A percentile compares a stretch with the other conserved stretches of the same genome.
phyloP scores from a whole-genome alignment of 169 alveolate genomes.

The Theileria parva region DNA sequence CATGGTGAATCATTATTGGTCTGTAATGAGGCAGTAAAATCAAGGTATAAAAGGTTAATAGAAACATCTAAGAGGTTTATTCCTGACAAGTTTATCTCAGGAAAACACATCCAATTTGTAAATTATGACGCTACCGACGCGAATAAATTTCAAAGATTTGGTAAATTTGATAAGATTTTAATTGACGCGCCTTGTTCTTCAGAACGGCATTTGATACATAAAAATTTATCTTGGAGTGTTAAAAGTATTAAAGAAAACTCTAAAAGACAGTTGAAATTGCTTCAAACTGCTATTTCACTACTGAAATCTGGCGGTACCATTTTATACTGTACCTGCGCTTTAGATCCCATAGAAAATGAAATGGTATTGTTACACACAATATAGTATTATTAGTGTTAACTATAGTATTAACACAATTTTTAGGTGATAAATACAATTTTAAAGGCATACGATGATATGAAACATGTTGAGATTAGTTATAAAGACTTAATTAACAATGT shows the following conservation, averaged over 20 bases:
- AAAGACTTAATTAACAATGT: neutral
- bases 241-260: slow-evolving; percentile 70
- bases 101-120: slow-evolving; percentile 56
- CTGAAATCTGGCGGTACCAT: slow-evolving; percentile 71
- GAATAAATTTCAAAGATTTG: slow-evolving; percentile 59
- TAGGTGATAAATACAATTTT: slow-evolving; percentile 35
- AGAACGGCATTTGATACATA: slow-evolving; percentile 66
- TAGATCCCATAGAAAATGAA: slow-evolving; percentile 76
- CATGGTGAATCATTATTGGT: slow-evolving; percentile 50
- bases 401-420: neutral
- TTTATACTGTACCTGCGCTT: slow-evolving; percentile 77
- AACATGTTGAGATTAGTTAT: neutral
- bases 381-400: neutral
- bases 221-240: slow-evolving; percentile 63
- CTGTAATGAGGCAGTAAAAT: slow-evolving; percentile 66
- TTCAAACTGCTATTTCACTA: slow-evolving; percentile 58
- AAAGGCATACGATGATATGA: neutral
- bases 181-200: slow-evolving; percentile 81
- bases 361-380: slow-evolving; percentile 20
- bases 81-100: slow-evolving; percentile 62
- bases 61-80: slow-evolving; percentile 56
- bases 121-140: slow-evolving; percentile 63
- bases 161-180: slow-evolving; percentile 69
- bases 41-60: slow-evolving; percentile 62
- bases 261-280: slow-evolving; percentile 62